phyloP scores from a whole-genome alignment of 305 asterid species.

The Fraxinus baroniana region DNA sequence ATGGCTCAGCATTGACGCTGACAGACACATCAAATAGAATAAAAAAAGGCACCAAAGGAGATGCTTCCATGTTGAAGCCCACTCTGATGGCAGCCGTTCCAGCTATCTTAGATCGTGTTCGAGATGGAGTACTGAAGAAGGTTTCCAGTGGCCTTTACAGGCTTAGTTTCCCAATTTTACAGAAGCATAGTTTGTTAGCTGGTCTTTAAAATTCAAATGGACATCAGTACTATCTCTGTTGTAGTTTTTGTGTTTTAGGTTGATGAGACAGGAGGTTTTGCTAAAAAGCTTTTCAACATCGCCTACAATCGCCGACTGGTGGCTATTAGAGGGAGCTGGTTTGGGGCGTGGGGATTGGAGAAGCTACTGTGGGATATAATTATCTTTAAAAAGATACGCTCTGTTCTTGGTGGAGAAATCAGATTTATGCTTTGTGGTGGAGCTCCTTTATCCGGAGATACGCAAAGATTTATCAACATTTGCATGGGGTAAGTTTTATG shows the following conservation, averaged over 20 bases:
- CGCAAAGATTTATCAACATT: constrained; percentile 86
- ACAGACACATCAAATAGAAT: constrained; percentile 87
- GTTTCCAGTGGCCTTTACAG: constrained; percentile 29
- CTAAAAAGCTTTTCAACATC: constrained; percentile 64
- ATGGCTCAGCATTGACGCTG: constrained; percentile 77
- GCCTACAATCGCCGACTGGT: constrained; percentile 64
- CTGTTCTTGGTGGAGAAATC: constrained; percentile 80
- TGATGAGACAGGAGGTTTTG: constrained; percentile 79
- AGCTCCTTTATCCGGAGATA: constrained; percentile 90
- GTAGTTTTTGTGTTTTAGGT: constrained; percentile 43
- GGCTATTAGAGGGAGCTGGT: constrained; percentile 83
- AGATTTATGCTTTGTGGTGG: constrained; percentile 93
- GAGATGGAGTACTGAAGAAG: constrained; percentile 87
- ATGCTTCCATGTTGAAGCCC: constrained; percentile 69
- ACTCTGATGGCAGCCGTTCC: constrained; percentile 87
- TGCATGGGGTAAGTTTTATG: constrained; percentile 72
- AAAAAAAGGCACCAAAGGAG: constrained; percentile 85
- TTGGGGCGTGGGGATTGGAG: constrained; percentile 87
- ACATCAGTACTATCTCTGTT: constrained; percentile 13
- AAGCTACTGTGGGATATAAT: constrained; percentile 59
- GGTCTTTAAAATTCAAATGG: constrained; percentile 15
- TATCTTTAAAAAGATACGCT: constrained; percentile 63
- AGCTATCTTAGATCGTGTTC: constrained; percentile 82
- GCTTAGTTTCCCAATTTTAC: constrained; percentile 14
- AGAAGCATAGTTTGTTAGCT: constrained; percentile 5